Percentiles rank a stretch among this genome's conserved stretches.
Conservation (phyloP, 345 rosid genomes). For the Brassica carinata region DNA sequence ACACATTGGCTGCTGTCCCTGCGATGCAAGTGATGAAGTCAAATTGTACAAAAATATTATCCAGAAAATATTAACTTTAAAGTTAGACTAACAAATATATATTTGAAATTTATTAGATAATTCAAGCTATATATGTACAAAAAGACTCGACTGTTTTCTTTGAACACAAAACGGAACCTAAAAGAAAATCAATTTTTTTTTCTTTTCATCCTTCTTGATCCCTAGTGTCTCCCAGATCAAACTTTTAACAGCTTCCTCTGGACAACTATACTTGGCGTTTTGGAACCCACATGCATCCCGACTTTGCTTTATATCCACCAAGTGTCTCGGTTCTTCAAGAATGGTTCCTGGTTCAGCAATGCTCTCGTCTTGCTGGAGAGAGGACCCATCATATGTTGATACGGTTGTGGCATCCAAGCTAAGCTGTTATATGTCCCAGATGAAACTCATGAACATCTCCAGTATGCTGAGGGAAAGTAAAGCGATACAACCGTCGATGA, state of each 20-base stretch:
- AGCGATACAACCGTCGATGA: constrained; percentile 26
- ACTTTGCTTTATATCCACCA: constrained; percentile 44
- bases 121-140: no score
- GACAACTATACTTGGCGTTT: constrained; percentile 77
- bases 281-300: constrained; percentile 71
- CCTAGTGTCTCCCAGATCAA: constrained; percentile 88
- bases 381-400: constrained; percentile 52
- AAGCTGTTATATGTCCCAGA: constrained; percentile 63
- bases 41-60: no score
- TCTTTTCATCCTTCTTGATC: constrained; percentile 59
- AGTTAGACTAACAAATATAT: no score
- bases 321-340: constrained; percentile 43
- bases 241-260: constrained; percentile 81
- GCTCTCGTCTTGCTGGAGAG: constrained; percentile 70
- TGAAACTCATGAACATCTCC: neutral
- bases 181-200: no score
- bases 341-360: constrained; percentile 35
- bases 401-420: constrained; percentile 70
- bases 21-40: no score
- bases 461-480: no score
- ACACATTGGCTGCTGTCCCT: no score
- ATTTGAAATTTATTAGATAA: no score
- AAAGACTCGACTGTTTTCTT: no score
- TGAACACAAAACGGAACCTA: no score
- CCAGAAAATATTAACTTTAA: no score